Evolutionary conservation across 768 basidiomycete genomes (phyloP).

Genomic region (Albatrellus ellisii): DNA sequence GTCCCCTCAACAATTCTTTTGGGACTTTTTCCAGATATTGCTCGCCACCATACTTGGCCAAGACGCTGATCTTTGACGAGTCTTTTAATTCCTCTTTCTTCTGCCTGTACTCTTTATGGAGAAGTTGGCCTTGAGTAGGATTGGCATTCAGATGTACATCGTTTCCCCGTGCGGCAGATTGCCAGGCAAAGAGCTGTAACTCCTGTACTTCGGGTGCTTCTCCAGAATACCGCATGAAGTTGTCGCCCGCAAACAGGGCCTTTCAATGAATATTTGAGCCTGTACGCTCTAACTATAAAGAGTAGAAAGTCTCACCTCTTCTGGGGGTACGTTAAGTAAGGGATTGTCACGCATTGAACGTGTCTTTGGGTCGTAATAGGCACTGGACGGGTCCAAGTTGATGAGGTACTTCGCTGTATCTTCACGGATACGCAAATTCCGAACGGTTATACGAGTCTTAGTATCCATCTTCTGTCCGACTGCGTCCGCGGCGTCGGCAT

Average conservation of each 20-base stretch:
- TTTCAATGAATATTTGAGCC: slow-evolving; percentile 22
- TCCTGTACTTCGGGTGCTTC: slow-evolving; percentile 88
- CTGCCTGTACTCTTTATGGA: slow-evolving; percentile 82
- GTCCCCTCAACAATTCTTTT: slow-evolving; percentile 84
- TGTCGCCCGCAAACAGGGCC: slow-evolving; percentile 92
- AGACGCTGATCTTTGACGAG: slow-evolving; percentile 75
- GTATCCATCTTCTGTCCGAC: slow-evolving; percentile 98
- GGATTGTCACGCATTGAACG: slow-evolving; percentile 99
- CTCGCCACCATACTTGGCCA: slow-evolving; percentile 90
- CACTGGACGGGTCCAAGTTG: slow-evolving; percentile 89
- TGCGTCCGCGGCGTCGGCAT: slow-evolving; percentile 94
- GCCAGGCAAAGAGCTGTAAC: slow-evolving; percentile 96
- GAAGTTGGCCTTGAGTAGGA: slow-evolving; percentile 87
- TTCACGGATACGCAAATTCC: slow-evolving; percentile 96
- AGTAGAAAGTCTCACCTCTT: slow-evolving; percentile 53
- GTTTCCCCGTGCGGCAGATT: slow-evolving; percentile 84
- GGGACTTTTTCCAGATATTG: slow-evolving; percentile 85
- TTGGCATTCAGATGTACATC: slow-evolving; percentile 94
- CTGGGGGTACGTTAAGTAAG: slow-evolving; percentile 55
- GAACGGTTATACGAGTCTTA: slow-evolving; percentile 95
- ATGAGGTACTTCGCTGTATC: slow-evolving; percentile 98
- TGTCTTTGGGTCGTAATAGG: slow-evolving; percentile 99
- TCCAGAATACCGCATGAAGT: slow-evolving; percentile 84
- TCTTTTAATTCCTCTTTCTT: slow-evolving; percentile 91
- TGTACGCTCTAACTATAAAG: slow-evolving; percentile 2